Evolutionary conservation across 768 basidiomycete species (phyloP).

Genomic region (Gloeopeniophorella convolvens): DNA sequence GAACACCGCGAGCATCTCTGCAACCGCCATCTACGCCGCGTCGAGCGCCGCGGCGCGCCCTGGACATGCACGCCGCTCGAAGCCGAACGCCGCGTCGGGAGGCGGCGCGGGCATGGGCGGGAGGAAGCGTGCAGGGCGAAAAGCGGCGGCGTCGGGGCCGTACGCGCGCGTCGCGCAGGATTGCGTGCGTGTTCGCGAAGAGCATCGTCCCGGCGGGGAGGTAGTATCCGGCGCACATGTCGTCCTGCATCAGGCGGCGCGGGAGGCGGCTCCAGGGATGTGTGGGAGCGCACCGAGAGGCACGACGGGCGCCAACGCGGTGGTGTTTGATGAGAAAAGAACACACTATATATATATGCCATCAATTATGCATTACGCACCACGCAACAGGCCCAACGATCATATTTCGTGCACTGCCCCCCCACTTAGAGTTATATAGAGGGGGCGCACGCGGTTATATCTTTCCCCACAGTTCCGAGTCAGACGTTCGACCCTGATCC

Average conservation of each 20-base stretch:
- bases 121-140: slow-evolving; percentile 13
- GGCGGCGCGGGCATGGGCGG: background rate
- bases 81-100: slow-evolving; percentile 5
- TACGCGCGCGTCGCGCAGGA: slow-evolving; percentile 1
- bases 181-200: slow-evolving; percentile 5
- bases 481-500: too few relatives aligned
- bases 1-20: slow-evolving; percentile 7
- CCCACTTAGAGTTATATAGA: too few relatives aligned
- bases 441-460: too few relatives aligned
- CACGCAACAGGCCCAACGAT: too few relatives aligned
- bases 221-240: slow-evolving; percentile 5
- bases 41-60: slow-evolving; percentile 8
- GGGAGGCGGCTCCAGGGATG: background rate
- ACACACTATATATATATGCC: too few relatives aligned
- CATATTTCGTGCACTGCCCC: too few relatives aligned
- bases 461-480: too few relatives aligned
- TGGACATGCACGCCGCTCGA: slow-evolving; percentile 8
- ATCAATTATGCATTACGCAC: too few relatives aligned
- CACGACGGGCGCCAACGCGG: too few relatives aligned
- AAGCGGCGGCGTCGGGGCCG: slow-evolving; percentile 6
- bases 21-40: slow-evolving; percentile 6
- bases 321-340: too few relatives aligned
- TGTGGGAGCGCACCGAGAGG: too few relatives aligned
- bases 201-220: slow-evolving; percentile 4
- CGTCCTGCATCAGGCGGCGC: background rate